A percentile compares a stretch with the other conserved stretches of the same genome.
These are phyloP conservation scores for Cymbopogon flexuosus DNA, from an alignment of 202 grass and related monocot species.

Conservation along the genomic window DNA sequence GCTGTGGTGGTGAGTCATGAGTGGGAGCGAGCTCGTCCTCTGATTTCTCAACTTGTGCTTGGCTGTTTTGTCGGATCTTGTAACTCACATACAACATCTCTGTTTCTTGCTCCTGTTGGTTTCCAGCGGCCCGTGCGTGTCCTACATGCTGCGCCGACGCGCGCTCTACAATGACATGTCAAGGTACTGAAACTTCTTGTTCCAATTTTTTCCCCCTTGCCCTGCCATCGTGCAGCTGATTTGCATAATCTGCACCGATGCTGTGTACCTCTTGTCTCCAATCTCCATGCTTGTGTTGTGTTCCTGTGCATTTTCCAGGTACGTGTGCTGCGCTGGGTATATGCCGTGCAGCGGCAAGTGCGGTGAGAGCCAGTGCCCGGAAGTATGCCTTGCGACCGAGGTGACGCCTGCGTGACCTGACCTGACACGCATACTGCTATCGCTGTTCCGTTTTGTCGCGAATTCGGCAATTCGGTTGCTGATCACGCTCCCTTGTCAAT, in stretches of 20 bases:
- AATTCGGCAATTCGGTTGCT: background rate
- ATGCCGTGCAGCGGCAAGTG: conserved; percentile 67
- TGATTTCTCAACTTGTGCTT: background rate
- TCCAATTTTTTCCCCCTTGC: no score
- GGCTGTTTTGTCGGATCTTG: background rate
- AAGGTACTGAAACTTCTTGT: conserved; percentile 8
- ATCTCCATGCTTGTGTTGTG: no score
- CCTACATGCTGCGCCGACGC: conserved; percentile 68
- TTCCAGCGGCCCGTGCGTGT: conserved; percentile 56
- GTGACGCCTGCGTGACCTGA: background rate
- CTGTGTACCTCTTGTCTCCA: no score
- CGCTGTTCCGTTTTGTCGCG: no score
- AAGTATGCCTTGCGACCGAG: conserved; percentile 63
- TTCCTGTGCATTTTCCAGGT: background rate
- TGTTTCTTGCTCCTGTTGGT: background rate
- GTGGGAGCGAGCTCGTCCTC: background rate
- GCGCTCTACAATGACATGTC: conserved; percentile 77
- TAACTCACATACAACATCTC: background rate
- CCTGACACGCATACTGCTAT: background rate
- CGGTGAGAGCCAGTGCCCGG: conserved; percentile 56
- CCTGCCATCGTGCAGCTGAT: no score
- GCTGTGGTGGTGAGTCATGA: conserved; percentile 53
- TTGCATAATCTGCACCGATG: no score
- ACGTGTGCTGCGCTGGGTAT: conserved; percentile 68
- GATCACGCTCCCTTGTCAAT: background rate